Evolutionary conservation across 768 basidiomycete genomes (phyloP).

Genomic region (Jaapia argillacea): DNA sequence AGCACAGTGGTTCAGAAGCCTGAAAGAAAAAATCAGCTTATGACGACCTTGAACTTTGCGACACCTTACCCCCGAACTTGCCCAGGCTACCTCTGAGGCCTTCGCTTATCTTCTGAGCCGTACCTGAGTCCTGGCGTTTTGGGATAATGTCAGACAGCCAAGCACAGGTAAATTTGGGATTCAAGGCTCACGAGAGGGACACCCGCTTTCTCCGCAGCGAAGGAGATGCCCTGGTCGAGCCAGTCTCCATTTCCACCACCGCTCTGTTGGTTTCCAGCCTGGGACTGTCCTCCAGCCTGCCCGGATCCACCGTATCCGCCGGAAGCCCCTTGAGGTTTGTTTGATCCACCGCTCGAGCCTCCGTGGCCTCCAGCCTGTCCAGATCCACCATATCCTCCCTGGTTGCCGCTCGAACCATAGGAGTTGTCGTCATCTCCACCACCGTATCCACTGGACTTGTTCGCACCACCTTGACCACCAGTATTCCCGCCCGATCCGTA

Average conservation of each 20-base stretch:
- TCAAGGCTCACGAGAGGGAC: slow-evolving; percentile 30
- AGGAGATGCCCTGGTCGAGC: slow-evolving; percentile 28
- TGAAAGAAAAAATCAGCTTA: no score
- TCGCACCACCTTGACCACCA: slow-evolving; percentile 1
- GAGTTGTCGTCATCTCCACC: slow-evolving; percentile 1
- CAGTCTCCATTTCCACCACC: slow-evolving; percentile 16
- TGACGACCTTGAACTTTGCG: no score
- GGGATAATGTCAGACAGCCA: neutral
- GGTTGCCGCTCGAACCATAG: slow-evolving; percentile 11
- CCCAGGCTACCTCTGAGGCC: slow-evolving; percentile 16
- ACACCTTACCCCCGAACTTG: slow-evolving; percentile 9
- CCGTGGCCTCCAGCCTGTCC: neutral
- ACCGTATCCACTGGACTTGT: neutral
- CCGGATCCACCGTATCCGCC: slow-evolving; percentile 11
- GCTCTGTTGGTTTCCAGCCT: slow-evolving; percentile 14
- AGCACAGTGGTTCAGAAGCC: slow-evolving; percentile 3
- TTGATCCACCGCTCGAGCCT: neutral
- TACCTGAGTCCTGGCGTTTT: slow-evolving; percentile 19
- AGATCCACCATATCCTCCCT: slow-evolving; percentile 9
- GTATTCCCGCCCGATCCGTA: slow-evolving; percentile 6
- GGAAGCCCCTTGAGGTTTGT: slow-evolving; percentile 5
- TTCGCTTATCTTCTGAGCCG: slow-evolving; percentile 26
- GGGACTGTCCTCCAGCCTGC: slow-evolving; percentile 12
- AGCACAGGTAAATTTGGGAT: neutral
- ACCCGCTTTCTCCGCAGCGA: slow-evolving; percentile 29